Base-by-base conservation (phyloP, 2,329 filamentous ascomycete species). In the Trichoderma guizhouense region DNA sequence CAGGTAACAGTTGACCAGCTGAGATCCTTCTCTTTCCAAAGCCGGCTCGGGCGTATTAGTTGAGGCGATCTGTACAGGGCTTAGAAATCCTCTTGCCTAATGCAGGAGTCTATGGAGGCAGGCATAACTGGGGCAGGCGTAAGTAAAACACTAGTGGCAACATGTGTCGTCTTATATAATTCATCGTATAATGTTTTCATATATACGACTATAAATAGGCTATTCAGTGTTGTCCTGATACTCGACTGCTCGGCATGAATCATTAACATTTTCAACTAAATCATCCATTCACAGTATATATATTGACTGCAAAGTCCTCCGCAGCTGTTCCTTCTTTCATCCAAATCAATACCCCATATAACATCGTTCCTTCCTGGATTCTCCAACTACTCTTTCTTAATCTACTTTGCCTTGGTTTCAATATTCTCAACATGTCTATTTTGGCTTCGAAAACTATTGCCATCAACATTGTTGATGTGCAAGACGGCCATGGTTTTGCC, bases 391-490 rank as follows among this genome's bases (percentile, higher is more conserved):
- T n/a, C 15, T 47, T 47, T 47, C 18, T n/a, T 47, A n/a, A 47
- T 47, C n/a, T 47, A 47, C 43, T 47, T 5, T 47, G 3, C 9
- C 8, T 21, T 47, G 21, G 7, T 11, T 47, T n/a, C 1, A 9
- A 47, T 1, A 5, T 21, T 47, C n/a, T 15, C n/a, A 43, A 1
- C 34, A 63, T 63, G 60, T 63, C 60, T 43, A 21, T 63, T 28
- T 26, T 63, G 15, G 60, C 60, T 28, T 63, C 60, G 1, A 63
- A 63, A 26, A 8, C 36, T 14, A 63, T 63, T 28, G 60, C 60
- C 18, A 63, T 63, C 60, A 63, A 63, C 60, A 63, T 63, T 63
- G 60, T 63, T 63, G 60, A 63, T 30, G 18, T 63, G 36, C 60
- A 63, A 63, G 60, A 63, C 24, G 60, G 60, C 24, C 60, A 26